phyloP scores from a whole-genome alignment of 306 rosid genomes.

The Phaseolus lunatus region DNA sequence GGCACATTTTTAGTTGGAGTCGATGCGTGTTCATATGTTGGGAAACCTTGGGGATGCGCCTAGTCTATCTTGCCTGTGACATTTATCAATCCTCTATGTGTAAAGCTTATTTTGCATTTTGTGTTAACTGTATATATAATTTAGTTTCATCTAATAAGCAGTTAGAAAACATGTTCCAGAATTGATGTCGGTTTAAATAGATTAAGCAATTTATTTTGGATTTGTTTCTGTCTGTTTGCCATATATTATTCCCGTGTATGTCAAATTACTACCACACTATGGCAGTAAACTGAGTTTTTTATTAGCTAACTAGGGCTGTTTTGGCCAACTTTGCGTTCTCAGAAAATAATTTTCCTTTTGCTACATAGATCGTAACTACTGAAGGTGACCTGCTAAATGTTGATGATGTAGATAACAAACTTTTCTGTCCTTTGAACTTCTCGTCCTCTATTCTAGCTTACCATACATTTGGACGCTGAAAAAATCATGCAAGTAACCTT shows the following conservation, averaged over 20 bases:
- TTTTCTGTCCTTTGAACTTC: slow-evolving; percentile 27
- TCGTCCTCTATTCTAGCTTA: slow-evolving; percentile 17
- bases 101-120: neutral
- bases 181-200: slow-evolving; percentile 8
- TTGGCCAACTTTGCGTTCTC: neutral
- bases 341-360: neutral
- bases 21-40: slow-evolving; percentile 5
- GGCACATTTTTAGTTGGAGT: neutral
- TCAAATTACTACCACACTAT: slow-evolving; percentile 26
- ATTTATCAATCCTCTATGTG: slow-evolving; percentile 21
- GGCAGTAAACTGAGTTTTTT: neutral
- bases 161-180: slow-evolving; percentile 7
- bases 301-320: neutral
- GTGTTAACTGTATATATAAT: neutral
- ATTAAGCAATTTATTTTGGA: slow-evolving; percentile 29
- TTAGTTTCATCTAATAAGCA: neutral
- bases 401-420: slow-evolving; percentile 1
- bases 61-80: neutral
- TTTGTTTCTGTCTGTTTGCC: slow-evolving; percentile 22
- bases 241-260: slow-evolving; percentile 3
- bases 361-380: slow-evolving; percentile 6
- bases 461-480: slow-evolving; percentile 9
- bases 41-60: neutral
- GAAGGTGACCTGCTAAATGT: neutral
- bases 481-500: slow-evolving; percentile 2